Percentiles rank a stretch among this genome's conserved stretches.
Evolutionary conservation across 805 yeast species (phyloP).

Genomic region (Candida maris): DNA sequence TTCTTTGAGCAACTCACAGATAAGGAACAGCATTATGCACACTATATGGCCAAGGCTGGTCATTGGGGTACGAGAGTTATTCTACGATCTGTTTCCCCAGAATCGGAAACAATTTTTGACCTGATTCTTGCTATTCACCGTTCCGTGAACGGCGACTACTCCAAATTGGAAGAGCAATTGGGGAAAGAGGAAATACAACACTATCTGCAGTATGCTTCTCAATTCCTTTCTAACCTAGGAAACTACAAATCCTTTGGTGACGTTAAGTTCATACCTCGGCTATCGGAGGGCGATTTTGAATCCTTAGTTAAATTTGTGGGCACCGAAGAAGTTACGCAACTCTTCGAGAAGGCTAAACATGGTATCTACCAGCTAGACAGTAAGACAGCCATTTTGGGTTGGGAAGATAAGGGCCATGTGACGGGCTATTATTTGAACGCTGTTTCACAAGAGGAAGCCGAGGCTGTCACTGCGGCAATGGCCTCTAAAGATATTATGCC

Average conservation of each 20-base stretch:
- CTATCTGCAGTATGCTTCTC: conserved; percentile 73
- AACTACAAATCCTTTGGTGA: conserved; percentile 88
- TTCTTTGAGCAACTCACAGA: conserved; percentile 65
- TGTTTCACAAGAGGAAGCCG: conserved; percentile 58
- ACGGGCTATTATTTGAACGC: conserved; percentile 66
- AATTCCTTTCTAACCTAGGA: conserved; percentile 70
- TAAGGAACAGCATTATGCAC: conserved; percentile 70
- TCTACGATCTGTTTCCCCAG: conserved; percentile 77
- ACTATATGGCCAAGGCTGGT: conserved; percentile 76
- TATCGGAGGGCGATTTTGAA: conserved; percentile 46
- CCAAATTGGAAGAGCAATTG: conserved; percentile 31
- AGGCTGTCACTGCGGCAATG: conserved; percentile 61
- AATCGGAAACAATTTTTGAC: conserved; percentile 72
- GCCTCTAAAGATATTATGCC: conserved; percentile 65
- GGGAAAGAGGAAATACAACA: conserved; percentile 36
- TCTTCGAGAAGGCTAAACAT: conserved; percentile 41
- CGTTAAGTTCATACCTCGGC: conserved; percentile 73
- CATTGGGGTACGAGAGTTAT: conserved; percentile 82
- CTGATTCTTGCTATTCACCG: conserved; percentile 59
- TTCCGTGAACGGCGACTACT: conserved; percentile 46
- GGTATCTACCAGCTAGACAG: conserved; percentile 49
- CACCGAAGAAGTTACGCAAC: conserved; percentile 29
- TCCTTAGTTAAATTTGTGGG: conserved; percentile 42
- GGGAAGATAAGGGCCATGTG: conserved; percentile 72
- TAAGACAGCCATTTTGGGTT: conserved; percentile 61